phyloP scores from a whole-genome alignment of 345 rosid species.

The Bruguiera parviflora region DNA sequence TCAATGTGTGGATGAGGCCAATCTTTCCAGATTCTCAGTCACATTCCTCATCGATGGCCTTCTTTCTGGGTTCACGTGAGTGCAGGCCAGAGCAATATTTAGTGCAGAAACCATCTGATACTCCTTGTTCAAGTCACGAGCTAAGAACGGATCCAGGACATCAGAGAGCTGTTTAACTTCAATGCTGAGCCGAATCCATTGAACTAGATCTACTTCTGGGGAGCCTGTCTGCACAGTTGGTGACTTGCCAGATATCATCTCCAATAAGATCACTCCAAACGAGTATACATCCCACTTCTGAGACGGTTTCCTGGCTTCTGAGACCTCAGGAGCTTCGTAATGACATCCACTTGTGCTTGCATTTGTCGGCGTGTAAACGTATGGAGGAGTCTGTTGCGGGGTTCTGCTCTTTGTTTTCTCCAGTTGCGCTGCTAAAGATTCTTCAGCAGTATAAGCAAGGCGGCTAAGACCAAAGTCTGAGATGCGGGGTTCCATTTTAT shows the following conservation, averaged over 20 bases:
- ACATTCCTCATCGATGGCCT: constrained; percentile 32
- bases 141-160: constrained; percentile 22
- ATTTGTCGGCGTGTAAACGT: constrained; percentile 16
- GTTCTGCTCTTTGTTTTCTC: constrained; percentile 10
- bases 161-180: constrained; percentile 21
- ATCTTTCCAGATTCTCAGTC: constrained; percentile 15
- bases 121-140: constrained; percentile 16
- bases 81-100: constrained; percentile 23
- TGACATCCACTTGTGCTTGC: constrained; percentile 3
- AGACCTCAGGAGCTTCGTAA: constrained; percentile 29
- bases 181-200: constrained; percentile 23
- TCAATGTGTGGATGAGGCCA: background rate
- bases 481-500: constrained; percentile 29
- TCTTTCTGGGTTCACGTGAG: constrained; percentile 20
- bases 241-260: constrained; percentile 27
- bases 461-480: constrained; percentile 27
- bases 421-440: constrained; percentile 1
- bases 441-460: constrained; percentile 18
- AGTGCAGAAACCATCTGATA: constrained; percentile 19
- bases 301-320: constrained; percentile 17
- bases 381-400: constrained; percentile 16
- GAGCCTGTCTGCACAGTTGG: constrained; percentile 11
- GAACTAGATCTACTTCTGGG: constrained; percentile 24
- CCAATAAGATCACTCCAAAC: constrained; percentile 23
- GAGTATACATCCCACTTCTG: constrained; percentile 39